phyloP scores from a whole-genome alignment of 1,139 yeast species.

The Hansenula anomala region DNA sequence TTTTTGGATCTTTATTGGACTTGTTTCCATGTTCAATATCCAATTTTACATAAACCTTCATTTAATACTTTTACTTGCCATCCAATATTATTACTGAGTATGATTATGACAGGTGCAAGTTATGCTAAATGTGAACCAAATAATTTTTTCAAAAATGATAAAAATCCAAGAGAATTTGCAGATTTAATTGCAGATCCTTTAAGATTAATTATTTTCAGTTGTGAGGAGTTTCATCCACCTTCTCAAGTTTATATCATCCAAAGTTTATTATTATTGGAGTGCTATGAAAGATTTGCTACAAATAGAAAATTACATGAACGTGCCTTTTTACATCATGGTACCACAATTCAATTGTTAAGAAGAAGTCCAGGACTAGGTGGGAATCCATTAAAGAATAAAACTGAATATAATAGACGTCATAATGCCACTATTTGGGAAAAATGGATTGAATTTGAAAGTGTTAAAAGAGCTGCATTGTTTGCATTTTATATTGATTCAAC shows the following conservation, averaged over 20 bases:
- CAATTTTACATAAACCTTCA: slow-evolving; percentile 60
- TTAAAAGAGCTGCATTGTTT: slow-evolving; percentile 74
- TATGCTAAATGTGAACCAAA: slow-evolving; percentile 26
- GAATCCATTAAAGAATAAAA: slow-evolving; percentile 42
- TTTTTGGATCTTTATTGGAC: slow-evolving; percentile 46
- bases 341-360: slow-evolving; percentile 66
- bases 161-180: slow-evolving; percentile 31
- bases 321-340: slow-evolving; percentile 73
- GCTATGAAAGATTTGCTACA: slow-evolving; percentile 61
- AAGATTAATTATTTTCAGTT: slow-evolving; percentile 56
- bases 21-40: slow-evolving; percentile 56
- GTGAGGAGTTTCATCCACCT: slow-evolving; percentile 52
- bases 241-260: slow-evolving; percentile 66
- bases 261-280: slow-evolving; percentile 55
- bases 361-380: slow-evolving; percentile 75
- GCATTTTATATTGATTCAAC: slow-evolving; percentile 76
- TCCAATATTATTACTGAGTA: slow-evolving; percentile 48
- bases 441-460: slow-evolving; percentile 76
- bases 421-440: slow-evolving; percentile 37
- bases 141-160: slow-evolving; percentile 12
- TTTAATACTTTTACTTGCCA: slow-evolving; percentile 50
- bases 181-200: slow-evolving; percentile 55
- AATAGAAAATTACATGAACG: slow-evolving; percentile 63
- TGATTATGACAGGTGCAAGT: slow-evolving; percentile 53
- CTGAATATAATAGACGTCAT: slow-evolving; percentile 28